Conservation (phyloP, 1,284 basidiomycete species). For the Cystobasidium slooffiae region DNA sequence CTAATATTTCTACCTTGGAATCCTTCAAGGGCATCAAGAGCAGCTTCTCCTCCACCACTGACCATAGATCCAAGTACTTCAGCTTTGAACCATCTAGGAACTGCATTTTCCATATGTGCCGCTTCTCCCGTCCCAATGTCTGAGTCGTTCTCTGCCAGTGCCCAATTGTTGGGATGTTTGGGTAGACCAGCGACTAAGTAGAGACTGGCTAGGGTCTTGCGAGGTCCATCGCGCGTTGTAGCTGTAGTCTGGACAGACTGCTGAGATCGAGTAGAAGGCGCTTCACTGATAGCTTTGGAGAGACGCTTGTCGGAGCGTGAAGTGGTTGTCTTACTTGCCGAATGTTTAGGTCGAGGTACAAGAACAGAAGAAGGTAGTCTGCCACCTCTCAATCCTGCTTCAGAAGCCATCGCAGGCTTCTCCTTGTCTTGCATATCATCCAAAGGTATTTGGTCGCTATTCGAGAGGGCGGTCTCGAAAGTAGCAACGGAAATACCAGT, state of each 20-base stretch:
- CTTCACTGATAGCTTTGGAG: conserved; percentile 22
- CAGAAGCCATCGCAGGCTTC: background rate
- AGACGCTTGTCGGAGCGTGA: background rate
- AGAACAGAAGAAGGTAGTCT: conserved; percentile 16
- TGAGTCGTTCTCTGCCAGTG: conserved; percentile 84
- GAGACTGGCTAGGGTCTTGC: conserved; percentile 58
- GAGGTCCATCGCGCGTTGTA: conserved; percentile 6
- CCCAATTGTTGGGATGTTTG: conserved; percentile 68
- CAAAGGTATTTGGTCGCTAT: background rate
- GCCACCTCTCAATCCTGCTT: background rate
- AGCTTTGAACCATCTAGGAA: conserved; percentile 90
- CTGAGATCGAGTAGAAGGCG: conserved; percentile 9
- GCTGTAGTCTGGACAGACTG: background rate
- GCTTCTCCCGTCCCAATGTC: conserved; percentile 55
- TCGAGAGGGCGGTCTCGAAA: conserved; percentile 15
- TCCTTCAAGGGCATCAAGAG: conserved; percentile 40
- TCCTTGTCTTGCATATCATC: background rate
- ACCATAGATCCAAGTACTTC: conserved; percentile 89
- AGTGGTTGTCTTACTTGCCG: background rate
- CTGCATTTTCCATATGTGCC: conserved; percentile 82
- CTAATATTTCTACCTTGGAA: conserved; percentile 39
- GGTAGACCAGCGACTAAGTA: conserved; percentile 62
- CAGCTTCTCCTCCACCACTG: conserved; percentile 70
- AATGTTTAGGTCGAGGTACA: background rate
- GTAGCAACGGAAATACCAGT: conserved; percentile 14